Evolutionary conservation across 352 stramenopile species (phyloP).

Genomic region (Pythium inflatum): DNA sequence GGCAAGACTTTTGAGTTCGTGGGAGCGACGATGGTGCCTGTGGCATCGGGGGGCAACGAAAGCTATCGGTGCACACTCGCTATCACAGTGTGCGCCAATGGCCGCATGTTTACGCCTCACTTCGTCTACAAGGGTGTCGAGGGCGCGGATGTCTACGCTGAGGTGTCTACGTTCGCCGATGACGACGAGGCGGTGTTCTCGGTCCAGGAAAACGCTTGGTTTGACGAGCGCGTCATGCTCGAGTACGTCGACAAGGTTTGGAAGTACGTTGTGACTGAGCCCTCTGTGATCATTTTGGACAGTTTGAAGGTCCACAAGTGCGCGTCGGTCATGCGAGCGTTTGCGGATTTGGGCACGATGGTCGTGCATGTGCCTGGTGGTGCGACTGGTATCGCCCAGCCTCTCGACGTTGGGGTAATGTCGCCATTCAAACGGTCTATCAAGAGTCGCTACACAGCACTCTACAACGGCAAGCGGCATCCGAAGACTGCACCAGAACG

Average conservation of each 20-base stretch:
- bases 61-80: neutral
- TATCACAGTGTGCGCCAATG: neutral
- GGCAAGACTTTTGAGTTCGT: conserved; percentile 10
- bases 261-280: conserved; percentile 8
- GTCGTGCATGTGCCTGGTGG: conserved; percentile 16
- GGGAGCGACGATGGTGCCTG: neutral
- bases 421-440: conserved; percentile 9
- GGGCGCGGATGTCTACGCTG: neutral
- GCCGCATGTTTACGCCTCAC: neutral
- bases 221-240: conserved; percentile 11
- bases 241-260: conserved; percentile 15
- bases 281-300: conserved; percentile 20
- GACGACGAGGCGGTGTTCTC: neutral
- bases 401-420: conserved; percentile 25
- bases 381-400: conserved; percentile 14
- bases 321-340: neutral
- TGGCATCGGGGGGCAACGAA: neutral
- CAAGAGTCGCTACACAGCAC: neutral
- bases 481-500: neutral
- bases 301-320: conserved; percentile 19
- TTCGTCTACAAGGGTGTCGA: conserved; percentile 14
- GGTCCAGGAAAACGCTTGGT: conserved; percentile 12
- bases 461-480: neutral
- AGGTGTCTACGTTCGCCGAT: neutral
- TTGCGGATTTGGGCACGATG: conserved; percentile 17